Evolutionary conservation across 2,329 filamentous ascomycete species (phyloP).

Genomic region (Venturia asperata): DNA sequence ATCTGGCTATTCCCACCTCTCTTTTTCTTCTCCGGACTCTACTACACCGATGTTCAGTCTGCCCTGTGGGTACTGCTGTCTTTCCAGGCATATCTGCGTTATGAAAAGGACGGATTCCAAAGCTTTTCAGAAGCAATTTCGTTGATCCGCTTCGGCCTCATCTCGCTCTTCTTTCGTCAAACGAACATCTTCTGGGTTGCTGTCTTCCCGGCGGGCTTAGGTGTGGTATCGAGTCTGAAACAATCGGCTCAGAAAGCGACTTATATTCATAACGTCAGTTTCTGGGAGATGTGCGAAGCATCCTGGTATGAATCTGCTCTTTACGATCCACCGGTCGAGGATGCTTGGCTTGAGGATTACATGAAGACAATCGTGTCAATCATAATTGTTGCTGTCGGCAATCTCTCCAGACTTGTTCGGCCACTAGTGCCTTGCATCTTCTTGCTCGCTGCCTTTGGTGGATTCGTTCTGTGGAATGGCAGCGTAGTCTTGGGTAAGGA

Average conservation of each 20-base stretch:
- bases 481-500: conserved; percentile 76
- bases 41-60: conserved; percentile 89
- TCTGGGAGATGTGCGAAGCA: conserved; percentile 6
- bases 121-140: conserved; percentile 5
- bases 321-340: conserved; percentile 22
- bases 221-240: conserved; percentile 23
- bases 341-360: conserved; percentile 31
- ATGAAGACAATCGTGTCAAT: conserved; percentile 55
- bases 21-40: conserved; percentile 93
- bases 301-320: conserved; percentile 18
- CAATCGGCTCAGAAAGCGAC: conserved; percentile 25
- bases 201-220: conserved; percentile 59
- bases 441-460: conserved; percentile 60
- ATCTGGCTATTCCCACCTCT: conserved; percentile 78
- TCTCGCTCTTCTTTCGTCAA: conserved; percentile 72
- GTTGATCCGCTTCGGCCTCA: conserved; percentile 42
- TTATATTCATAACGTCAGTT: neutral
- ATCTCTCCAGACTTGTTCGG: conserved; percentile 34
- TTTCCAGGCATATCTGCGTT: conserved; percentile 22
- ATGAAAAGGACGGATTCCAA: conserved; percentile 14
- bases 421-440: conserved; percentile 54
- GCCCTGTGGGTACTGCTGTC: conserved; percentile 62
- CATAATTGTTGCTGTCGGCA: conserved; percentile 47
- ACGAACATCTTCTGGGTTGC: conserved; percentile 97
- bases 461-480: conserved; percentile 79